Evolutionary conservation across 352 stramenopile genomes (phyloP), one percentile per base, ranked within the genome.

Genomic region (Phytophthora hibernalis): DNA sequence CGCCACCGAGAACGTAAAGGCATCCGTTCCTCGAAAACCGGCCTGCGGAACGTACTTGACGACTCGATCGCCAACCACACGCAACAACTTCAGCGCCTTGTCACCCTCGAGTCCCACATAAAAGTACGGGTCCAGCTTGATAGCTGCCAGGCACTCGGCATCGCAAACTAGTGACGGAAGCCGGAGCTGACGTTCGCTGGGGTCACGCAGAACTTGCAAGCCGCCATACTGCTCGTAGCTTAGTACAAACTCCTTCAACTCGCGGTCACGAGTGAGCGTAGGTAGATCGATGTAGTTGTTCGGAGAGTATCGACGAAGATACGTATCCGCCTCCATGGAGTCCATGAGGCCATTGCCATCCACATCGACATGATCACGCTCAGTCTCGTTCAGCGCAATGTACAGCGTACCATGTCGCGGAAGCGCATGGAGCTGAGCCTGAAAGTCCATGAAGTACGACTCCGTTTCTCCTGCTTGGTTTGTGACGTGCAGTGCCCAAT

Each of bases 331-430:
- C 50, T 93, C 85, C 6, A 80, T 73, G 0, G 73, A 73, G 48
- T 91, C 83, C 18, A 93, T 53, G 15, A 88, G 59, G 15, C 70
- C 65, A 31, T 93, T 89, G 30, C 72, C 56, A 28, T 93, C 82
- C 13, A 70, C 54, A 35, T 93, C 85, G n/a, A 90, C 61, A 31
- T 91, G 73, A 33, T 93, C 85, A 0, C 73, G 70, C 30, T 90
- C 82, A 2, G 81, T 90, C 60, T 85, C 69, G 9, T 82, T 48
- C 38, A 90, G 60, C 15, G 61, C 54, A 0, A 91, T 68, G 22
- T 80, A 89, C 3, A 96, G 67, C 26, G 78, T 84, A 1, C 88
- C 88, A 48, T 95, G 84, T 28, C 89, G 77, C 13, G 88, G 88
- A 9, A 96, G 62, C 0, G 84, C 83, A 54, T 87, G 60, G 10